Evolutionary conservation across 2,329 filamentous ascomycete species (phyloP), one percentile per base, ranked within the genome.

Genomic region (Phialemoniopsis sp.): DNA sequence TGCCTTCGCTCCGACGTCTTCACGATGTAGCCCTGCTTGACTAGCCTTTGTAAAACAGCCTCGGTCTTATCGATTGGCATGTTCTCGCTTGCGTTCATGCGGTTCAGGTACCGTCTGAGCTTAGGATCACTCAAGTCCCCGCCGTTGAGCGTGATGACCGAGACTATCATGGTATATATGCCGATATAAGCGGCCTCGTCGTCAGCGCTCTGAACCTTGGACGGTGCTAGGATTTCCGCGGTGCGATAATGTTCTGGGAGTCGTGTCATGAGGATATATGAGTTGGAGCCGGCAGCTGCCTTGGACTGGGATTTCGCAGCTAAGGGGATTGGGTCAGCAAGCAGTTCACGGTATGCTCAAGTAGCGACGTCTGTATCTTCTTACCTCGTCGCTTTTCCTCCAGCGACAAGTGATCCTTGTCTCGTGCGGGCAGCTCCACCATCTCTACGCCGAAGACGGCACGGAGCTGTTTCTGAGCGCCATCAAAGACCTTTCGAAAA

Each of bases 391-490:
- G 79, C 56, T 78, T 78, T 47, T 95, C 87, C 43, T 80, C 81
- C 28, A 56, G 39, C 4, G 52, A 58, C 49, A 95, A 64, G 1
- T 89, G 89, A 36, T 87, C 75, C 60, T 89, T 94, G 54, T 96
- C 91, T 53, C 77, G 78, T 2, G 76, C 70, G 0, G 93, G 89
- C 36, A 97, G 70, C 63, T 96, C 90, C 4, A 80, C 73, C 72
- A 98, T 77, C 58, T 90, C 77, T 89, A 97, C 95, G n/a, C 93
- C 93, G 63, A 95, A 97, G 2, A 82, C 74, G 3, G 67, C 66
- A 35, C 73, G 70, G 29, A 98, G 67, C 48, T 86, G 77, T 28
- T 68, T 63, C 59, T 98, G 91, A 32, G 91, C 88, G 31, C 76
- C 69, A 1, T 78, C 76, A 54, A 95, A 96, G 4, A 96, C 80